Percentiles rank a stretch among this genome's conserved stretches.
These are phyloP conservation scores for Thraustotheca clavata DNA, from an alignment of 352 stramenopile genomes.

Conservation along the genomic window DNA sequence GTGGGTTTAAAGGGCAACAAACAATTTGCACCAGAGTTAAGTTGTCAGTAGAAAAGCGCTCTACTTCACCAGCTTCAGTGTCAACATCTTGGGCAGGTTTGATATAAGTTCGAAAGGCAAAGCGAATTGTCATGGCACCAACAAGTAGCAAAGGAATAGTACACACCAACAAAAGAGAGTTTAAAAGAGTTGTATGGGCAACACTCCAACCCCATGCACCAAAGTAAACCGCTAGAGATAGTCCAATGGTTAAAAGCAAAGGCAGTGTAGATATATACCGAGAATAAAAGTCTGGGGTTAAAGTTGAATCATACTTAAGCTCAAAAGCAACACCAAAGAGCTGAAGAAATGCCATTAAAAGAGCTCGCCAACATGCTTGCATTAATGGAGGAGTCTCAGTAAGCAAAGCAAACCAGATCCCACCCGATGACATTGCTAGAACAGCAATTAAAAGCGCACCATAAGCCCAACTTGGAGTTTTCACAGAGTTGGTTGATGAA, in stretches of 20 bases:
- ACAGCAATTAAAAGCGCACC: not conserved
- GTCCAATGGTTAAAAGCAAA: not conserved
- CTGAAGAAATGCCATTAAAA: not conserved
- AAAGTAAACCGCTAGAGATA: not conserved
- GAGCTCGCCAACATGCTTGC: slow-evolving; percentile 6
- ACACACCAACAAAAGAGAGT: slow-evolving; percentile 9
- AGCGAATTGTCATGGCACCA: not conserved
- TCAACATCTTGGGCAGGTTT: not conserved
- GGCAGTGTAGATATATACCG: not conserved
- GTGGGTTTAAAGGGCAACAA: not conserved
- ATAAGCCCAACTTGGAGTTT: slow-evolving; percentile 9
- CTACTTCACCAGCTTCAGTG: not conserved
- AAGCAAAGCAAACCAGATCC: slow-evolving; percentile 9
- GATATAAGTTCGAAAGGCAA: not conserved
- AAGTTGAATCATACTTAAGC: not conserved
- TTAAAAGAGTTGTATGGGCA: slow-evolving; percentile 4
- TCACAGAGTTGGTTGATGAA: no score
- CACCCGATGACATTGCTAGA: not conserved
- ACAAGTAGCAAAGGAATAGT: slow-evolving; percentile 12
- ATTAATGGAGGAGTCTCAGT: not conserved
- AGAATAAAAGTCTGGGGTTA: not conserved
- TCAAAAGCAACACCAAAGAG: not conserved
- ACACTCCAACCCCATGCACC: slow-evolving; percentile 9
- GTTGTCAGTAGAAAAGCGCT: not conserved
- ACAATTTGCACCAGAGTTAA: not conserved